Base-by-base conservation (phyloP, 768 basidiomycete genomes). In the Boletus tylopilopsis region DNA sequence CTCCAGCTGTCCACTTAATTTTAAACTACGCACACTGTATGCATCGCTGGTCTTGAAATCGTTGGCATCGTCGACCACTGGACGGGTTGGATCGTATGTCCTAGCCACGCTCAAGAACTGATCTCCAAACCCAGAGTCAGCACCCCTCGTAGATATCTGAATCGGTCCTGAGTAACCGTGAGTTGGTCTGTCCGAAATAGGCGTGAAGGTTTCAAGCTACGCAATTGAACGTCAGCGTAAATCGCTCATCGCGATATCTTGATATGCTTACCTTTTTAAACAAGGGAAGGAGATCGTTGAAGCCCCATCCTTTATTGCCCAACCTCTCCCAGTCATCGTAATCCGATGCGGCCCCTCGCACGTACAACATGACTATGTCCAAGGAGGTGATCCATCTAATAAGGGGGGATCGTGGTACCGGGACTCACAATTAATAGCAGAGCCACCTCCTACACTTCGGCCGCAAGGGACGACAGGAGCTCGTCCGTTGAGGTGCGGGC, bases 221-320 rank as follows among this genome's bases (percentile, higher is more conserved):
- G 76, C 0, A 75, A 75, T 10, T 78, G 18, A 73, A 42, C 54
- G 67, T 66, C n/a, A 61, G 4, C n/a, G n/a, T n/a, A n/a, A n/a
- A n/a, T n/a, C n/a, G n/a, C 24, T 33, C 15, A 9, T 12, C 5
- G 6, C 1, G 45, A 8, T 1, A 1, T 8, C 15, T 11, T 2
- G 22, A n/a, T 8, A 11, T 7, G 27, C 45, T 8, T 48, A 78
- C 85, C 74, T 84, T 83, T 51, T 72, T 76, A 33, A 84, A 51
- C 29, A 84, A 67, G 0, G 83, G 82, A 27, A 85, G 75, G 9
- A 87, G 60, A 25, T 79, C 68, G 35, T 72, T 69, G 1, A 79
- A 77, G 8, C 80, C 73, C 84, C 84, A 87, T 4, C 83, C 84
- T 3, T 74, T 64, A 58, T 84, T 84, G 5, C 70, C 70, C 27